Conservation (phyloP, 2,329 filamentous ascomycete species). For the Hysterium pulicare region DNA sequence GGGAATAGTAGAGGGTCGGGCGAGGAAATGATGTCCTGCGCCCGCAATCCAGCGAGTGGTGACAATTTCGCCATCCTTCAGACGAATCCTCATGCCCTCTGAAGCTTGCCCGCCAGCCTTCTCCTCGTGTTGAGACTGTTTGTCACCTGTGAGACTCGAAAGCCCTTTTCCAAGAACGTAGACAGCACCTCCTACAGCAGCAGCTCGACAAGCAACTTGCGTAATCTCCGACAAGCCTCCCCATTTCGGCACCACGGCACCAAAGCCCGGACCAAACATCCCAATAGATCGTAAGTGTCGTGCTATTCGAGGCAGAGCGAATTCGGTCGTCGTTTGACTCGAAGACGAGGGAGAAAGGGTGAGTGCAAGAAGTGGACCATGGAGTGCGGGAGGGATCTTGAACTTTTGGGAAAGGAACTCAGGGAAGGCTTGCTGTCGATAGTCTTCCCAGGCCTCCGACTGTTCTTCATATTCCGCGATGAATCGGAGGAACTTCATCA, state of each 20-base stretch:
- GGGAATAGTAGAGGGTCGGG: constrained; percentile 10
- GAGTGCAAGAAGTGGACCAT: constrained; percentile 64
- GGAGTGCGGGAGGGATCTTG: constrained; percentile 60
- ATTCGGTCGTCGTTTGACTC: constrained; percentile 58
- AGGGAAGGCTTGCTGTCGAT: constrained; percentile 54
- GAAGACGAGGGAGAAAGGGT: constrained; percentile 65
- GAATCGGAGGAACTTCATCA: constrained; percentile 95
- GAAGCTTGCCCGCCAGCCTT: constrained; percentile 5
- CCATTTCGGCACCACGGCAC: constrained; percentile 88
- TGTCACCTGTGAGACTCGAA: constrained; percentile 15
- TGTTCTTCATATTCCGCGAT: constrained; percentile 69
- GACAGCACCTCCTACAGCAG: constrained; percentile 83
- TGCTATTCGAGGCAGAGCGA: constrained; percentile 70
- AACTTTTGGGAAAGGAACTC: constrained; percentile 56
- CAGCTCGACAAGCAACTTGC: constrained; percentile 86
- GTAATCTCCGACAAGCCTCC: constrained; percentile 84
- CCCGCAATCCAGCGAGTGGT: constrained; percentile 55
- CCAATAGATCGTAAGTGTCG: constrained; percentile 84
- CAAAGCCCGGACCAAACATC: constrained; percentile 82
- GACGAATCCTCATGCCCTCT: constrained; percentile 41
- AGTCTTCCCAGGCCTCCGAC: constrained; percentile 56
- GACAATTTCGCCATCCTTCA: constrained; percentile 58
- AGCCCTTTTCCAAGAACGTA: constrained; percentile 81
- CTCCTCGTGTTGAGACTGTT: constrained; percentile 5
- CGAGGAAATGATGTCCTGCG: constrained; percentile 33